Conservation (phyloP, 768 basidiomycete genomes). For the Lentinula aciculospora region DNA sequence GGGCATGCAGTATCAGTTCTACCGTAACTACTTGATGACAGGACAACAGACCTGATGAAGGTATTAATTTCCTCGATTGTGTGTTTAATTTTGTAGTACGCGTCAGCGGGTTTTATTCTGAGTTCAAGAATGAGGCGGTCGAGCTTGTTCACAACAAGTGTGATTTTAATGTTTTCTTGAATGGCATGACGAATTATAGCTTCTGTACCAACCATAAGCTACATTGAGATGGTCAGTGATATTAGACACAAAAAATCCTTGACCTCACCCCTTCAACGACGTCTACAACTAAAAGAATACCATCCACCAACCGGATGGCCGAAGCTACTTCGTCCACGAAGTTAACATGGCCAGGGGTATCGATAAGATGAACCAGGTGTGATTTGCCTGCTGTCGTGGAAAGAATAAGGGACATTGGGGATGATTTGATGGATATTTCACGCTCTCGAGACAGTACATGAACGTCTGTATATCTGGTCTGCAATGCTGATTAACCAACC, state of each 20-base stretch:
- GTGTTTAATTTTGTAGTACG: slow-evolving; percentile 98
- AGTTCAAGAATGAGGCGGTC: slow-evolving; percentile 96
- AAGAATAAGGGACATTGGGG: slow-evolving; percentile 91
- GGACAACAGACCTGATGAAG: slow-evolving; percentile 68
- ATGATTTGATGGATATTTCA: slow-evolving; percentile 93
- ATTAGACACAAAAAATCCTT: not conserved
- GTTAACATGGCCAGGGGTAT: slow-evolving; percentile 98
- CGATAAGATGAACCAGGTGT: slow-evolving; percentile 87
- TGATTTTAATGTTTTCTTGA: slow-evolving; percentile 85
- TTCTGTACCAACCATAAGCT: slow-evolving; percentile 94
- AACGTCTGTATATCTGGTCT: slow-evolving; percentile 96
- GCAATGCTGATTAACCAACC: not conserved
- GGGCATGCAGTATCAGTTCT: not conserved
- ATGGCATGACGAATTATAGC: slow-evolving; percentile 83
- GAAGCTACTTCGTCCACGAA: slow-evolving; percentile 97
- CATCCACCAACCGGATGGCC: slow-evolving; percentile 82
- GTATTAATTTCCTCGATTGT: slow-evolving; percentile 98
- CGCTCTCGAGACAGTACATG: slow-evolving; percentile 86
- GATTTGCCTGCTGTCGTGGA: slow-evolving; percentile 87
- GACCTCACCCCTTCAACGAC: slow-evolving; percentile 94
- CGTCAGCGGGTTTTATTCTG: slow-evolving; percentile 91
- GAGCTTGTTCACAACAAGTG: slow-evolving; percentile 95
- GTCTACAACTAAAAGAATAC: slow-evolving; percentile 90
- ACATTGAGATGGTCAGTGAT: slow-evolving; percentile 13
- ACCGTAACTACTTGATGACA: not conserved